Conservation (phyloP, 192 early-diverging fungal genomes). For the Mortierella claussenii region DNA sequence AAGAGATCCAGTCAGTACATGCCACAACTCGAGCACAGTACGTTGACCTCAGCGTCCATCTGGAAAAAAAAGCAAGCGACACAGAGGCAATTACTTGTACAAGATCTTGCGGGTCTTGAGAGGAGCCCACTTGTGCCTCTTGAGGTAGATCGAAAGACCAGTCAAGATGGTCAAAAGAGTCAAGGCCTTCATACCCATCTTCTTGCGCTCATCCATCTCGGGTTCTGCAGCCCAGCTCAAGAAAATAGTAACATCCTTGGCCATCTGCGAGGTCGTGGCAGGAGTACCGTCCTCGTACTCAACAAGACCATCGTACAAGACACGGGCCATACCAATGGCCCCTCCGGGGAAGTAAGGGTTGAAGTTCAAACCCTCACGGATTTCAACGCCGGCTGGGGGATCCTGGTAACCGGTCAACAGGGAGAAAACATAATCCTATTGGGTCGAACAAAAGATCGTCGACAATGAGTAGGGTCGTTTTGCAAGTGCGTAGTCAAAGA, state of each 20-base stretch:
- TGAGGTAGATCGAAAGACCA: slow-evolving; percentile 85
- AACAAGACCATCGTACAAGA: slow-evolving; percentile 92
- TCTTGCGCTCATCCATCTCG: slow-evolving; percentile 96
- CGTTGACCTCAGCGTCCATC: neutral
- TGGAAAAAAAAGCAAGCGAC: neutral
- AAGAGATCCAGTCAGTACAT: too few relatives aligned
- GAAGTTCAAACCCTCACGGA: slow-evolving; percentile 97
- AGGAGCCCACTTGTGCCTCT: slow-evolving; percentile 92
- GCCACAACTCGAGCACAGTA: too few relatives aligned
- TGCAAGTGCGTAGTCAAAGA: too few relatives aligned
- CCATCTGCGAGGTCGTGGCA: slow-evolving; percentile 94
- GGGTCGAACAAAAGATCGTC: neutral
- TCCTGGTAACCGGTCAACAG: slow-evolving; percentile 96
- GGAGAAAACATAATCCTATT: slow-evolving; percentile 92
- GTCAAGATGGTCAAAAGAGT: slow-evolving; percentile 76
- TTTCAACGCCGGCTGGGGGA: slow-evolving; percentile 90
- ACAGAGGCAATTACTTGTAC: slow-evolving; percentile 59
- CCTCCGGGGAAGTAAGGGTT: slow-evolving; percentile 99
- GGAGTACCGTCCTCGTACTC: slow-evolving; percentile 98
- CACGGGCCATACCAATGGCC: slow-evolving; percentile 95
- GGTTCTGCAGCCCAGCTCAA: slow-evolving; percentile 97
- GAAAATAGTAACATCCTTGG: slow-evolving; percentile 97
- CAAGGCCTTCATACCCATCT: slow-evolving; percentile 92
- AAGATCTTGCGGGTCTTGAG: slow-evolving; percentile 96
- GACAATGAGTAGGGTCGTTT: too few relatives aligned